phyloP scores from a whole-genome alignment of 1,284 basidiomycete species.

The Amylostereum chailletii region DNA sequence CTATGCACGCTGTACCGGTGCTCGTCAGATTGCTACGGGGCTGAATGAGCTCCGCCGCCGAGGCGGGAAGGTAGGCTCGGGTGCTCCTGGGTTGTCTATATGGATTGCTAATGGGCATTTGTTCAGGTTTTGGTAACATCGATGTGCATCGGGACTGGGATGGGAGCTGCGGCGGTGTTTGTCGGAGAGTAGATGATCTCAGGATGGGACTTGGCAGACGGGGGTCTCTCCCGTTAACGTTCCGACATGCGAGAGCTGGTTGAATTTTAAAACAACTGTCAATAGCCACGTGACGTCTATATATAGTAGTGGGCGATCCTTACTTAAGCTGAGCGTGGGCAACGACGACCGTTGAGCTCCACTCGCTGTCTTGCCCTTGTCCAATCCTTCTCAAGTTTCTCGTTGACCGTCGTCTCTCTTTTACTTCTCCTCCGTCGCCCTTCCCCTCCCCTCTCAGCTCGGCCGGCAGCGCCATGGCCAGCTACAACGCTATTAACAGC shows the following conservation, averaged over 20 bases:
- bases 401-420: too few relatives aligned
- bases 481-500: constrained; percentile 37
- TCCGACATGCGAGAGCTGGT: too few relatives aligned
- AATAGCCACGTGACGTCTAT: too few relatives aligned
- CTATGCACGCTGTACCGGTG: constrained; percentile 72
- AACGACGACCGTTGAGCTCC: too few relatives aligned
- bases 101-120: constrained; percentile 1
- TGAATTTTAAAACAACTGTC: too few relatives aligned
- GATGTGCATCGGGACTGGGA: constrained; percentile 87
- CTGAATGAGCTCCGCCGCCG: constrained; percentile 75
- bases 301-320: too few relatives aligned
- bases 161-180: constrained; percentile 79
- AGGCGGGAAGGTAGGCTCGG: constrained; percentile 56
- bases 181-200: constrained; percentile 35
- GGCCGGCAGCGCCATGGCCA: constrained; percentile 23
- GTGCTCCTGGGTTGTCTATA: background rate
- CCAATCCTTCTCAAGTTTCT: too few relatives aligned
- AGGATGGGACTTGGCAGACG: background rate
- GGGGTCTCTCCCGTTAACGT: too few relatives aligned
- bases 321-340: too few relatives aligned
- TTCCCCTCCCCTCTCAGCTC: constrained; percentile 7
- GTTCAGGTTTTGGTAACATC: constrained; percentile 64
- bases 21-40: constrained; percentile 82
- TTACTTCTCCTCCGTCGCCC: too few relatives aligned
- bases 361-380: too few relatives aligned